A percentile compares a stretch with the other conserved stretches of the same genome.
Evolutionary conservation across 148 eudicot genomes (phyloP).

Genomic region (Vaccinium myrtillus): DNA sequence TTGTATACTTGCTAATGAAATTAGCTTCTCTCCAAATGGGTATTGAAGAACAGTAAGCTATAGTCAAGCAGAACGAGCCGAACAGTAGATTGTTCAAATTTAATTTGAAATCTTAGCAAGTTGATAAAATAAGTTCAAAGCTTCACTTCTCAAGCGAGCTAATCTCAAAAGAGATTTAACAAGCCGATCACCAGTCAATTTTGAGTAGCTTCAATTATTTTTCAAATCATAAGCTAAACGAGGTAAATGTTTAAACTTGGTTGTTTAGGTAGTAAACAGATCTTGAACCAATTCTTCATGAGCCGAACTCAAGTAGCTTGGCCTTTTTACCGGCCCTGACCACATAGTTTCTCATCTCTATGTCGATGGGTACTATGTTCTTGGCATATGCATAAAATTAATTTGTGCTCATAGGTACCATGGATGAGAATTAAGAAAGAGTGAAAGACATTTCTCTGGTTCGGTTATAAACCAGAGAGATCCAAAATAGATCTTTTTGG

Average conservation of each 20-base stretch:
- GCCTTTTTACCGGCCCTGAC: background rate
- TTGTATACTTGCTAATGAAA: background rate
- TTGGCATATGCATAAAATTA: background rate
- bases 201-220: background rate
- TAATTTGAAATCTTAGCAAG: too few species aligned
- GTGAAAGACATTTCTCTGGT: background rate
- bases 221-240: background rate
- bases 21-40: background rate
- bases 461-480: background rate
- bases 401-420: too few species aligned
- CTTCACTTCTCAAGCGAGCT: background rate
- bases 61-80: background rate
- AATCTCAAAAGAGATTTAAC: background rate
- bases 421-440: background rate
- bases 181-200: background rate
- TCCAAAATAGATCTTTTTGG: background rate
- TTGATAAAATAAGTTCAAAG: too few species aligned
- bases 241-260: background rate
- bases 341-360: background rate
- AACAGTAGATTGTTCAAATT: too few species aligned
- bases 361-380: background rate
- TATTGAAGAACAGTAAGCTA: too few species aligned
- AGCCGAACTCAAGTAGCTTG: background rate
- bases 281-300: background rate
- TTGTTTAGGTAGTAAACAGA: background rate